Evolutionary conservation across 495 filamentous ascomycete genomes (phyloP), one percentile per base, ranked within the genome.

Genomic region (Hyaloscypha variabilis): DNA sequence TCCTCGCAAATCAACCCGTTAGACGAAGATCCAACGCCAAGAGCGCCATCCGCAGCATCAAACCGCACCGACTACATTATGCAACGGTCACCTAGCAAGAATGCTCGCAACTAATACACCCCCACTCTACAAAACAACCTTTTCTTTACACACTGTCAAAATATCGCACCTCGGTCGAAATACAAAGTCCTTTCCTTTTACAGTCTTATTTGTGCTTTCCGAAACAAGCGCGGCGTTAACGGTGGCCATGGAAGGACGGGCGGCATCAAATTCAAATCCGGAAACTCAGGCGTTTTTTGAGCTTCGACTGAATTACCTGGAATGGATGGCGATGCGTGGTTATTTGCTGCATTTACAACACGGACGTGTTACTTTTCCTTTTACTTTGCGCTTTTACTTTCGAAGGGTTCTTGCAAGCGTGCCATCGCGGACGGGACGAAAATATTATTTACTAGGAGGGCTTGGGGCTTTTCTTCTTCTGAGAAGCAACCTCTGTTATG

Each of bases 21-120:
- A 23, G 69, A 71, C 23, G 70, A 71, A 51, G 70, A 74, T 3
- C 70, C 70, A 25, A 74, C 72, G 21, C 72, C 72, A 31, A 64
- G 72, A 42, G 70, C 72, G 23, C 62, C 67, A n/a, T 68, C 62
- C 17, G 53, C 62, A 24, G 46, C 62, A n/a, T 68, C 69, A 51
- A 60, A 65, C 30, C 28, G 21, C n/a, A 30, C 55, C 5, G 66
- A 65, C 24, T 64, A 66, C 28, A 50, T 71, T 24, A 66, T 29
- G n/a, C 29, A 50, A 52, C 14, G n/a, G 4, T 39, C 23, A 26
- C 39, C n/a, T 6, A 14, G 21, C 39, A 29, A 54, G 13, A 54
- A 39, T 25, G 51, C 23, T 25, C 23, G 51, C 8, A 13, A 13
- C 6, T n/a, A 29, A 29, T 24, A 25, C 6, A 54, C 1, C 21